Conservation (phyloP, 306 rosid genomes). For the Lagenaria siceraria region DNA sequence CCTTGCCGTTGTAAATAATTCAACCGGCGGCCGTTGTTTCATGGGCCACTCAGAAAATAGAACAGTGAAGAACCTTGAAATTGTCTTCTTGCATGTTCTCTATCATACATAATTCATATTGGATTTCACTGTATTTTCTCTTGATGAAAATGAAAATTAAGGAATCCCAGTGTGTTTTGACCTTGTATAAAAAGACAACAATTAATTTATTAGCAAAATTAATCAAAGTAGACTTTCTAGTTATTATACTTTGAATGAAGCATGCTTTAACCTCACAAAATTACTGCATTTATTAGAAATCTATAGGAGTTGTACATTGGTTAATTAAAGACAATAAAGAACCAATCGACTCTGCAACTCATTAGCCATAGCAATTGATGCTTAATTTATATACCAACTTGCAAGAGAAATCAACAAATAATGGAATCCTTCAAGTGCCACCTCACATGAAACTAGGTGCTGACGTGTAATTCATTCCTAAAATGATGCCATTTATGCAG, state of each 20-base stretch:
- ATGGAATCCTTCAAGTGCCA: background rate
- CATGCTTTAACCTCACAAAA: background rate
- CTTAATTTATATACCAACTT: background rate
- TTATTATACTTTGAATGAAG: background rate
- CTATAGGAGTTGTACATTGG: background rate
- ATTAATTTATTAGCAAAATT: no score
- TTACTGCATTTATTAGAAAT: background rate
- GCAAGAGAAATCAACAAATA: background rate
- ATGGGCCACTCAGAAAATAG: background rate
- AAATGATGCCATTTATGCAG: slow-evolving; percentile 8
- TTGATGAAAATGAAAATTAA: no score
- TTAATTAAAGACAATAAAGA: background rate
- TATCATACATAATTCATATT: background rate
- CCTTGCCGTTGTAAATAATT: background rate
- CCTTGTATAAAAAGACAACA: no score
- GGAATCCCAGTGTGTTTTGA: no score
- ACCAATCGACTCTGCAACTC: background rate
- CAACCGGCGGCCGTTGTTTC: background rate
- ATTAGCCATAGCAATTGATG: background rate
- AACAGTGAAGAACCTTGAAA: background rate
- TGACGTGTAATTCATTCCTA: slow-evolving; percentile 11
- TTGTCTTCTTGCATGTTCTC: no score
- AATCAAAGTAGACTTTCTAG: no score
- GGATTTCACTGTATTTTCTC: background rate
- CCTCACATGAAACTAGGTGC: background rate